phyloP scores from a whole-genome alignment of 2,329 filamentous ascomycete species.

The Cordyceps tenuipes region DNA sequence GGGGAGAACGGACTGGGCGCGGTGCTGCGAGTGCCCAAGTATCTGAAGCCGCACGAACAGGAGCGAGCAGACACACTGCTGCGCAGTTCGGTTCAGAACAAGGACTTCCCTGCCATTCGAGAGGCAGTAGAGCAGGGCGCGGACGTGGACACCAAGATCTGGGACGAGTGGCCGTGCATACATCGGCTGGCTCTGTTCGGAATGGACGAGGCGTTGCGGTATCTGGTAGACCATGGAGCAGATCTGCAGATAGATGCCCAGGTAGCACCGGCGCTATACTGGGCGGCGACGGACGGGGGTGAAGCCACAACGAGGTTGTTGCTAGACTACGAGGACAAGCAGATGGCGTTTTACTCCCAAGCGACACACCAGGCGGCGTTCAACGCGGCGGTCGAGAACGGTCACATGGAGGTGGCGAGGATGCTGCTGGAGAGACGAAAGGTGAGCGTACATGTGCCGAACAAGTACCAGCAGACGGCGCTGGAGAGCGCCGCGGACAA shows the following conservation, averaged over 20 bases:
- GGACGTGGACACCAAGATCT: conserved; percentile 5
- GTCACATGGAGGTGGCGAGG: background rate
- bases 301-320: background rate
- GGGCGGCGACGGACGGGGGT: background rate
- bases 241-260: conserved; percentile 2
- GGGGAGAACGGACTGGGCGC: conserved; percentile 6
- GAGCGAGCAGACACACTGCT: background rate
- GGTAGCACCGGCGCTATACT: background rate
- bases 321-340: conserved; percentile 2
- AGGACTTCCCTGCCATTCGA: conserved; percentile 1
- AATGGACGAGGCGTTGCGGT: conserved; percentile 4
- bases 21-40: background rate
- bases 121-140: conserved; percentile 8
- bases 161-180: conserved; percentile 9
- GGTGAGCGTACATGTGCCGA: background rate
- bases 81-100: background rate
- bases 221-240: background rate
- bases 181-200: conserved; percentile 6
- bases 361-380: conserved; percentile 2
- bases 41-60: background rate
- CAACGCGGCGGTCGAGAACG: background rate
- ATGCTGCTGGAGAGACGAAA: conserved; percentile 2
- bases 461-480: background rate
- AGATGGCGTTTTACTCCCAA: background rate
- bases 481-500: conserved; percentile 6